A percentile compares a stretch with the other conserved stretches of the same genome.
These are phyloP conservation scores for Hyaloraphidium curvatum DNA, from an alignment of 192 early-diverging fungal species.

Conservation along the genomic window DNA sequence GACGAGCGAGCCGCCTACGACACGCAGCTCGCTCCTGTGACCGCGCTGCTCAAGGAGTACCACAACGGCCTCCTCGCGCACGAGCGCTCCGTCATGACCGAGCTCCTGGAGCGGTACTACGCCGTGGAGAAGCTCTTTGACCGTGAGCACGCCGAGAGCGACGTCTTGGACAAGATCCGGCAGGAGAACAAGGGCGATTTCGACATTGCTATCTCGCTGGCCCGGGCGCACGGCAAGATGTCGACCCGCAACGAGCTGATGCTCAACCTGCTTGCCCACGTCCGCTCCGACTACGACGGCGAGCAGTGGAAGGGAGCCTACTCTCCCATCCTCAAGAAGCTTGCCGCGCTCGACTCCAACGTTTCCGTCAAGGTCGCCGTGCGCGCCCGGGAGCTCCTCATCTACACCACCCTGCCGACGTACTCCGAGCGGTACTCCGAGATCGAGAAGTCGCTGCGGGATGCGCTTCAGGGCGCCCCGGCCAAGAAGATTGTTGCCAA, in stretches of 20 bases:
- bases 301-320: constrained; percentile 37
- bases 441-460: constrained; percentile 74
- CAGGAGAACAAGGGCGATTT: constrained; percentile 54
- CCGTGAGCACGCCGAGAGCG: not conserved
- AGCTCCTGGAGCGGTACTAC: constrained; percentile 68
- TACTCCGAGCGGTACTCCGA: constrained; percentile 68
- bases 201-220: constrained; percentile 41
- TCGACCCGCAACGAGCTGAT: constrained; percentile 45
- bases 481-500: constrained; percentile 14
- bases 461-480: no score
- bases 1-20: constrained; percentile 45
- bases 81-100: constrained; percentile 47
- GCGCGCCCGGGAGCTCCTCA: constrained; percentile 86
- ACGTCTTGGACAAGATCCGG: not conserved
- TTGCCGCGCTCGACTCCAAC: constrained; percentile 58
- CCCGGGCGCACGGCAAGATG: constrained; percentile 72
- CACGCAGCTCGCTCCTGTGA: constrained; percentile 45
- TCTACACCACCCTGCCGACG: constrained; percentile 80
- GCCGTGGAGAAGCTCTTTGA: constrained; percentile 78
- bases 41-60: constrained; percentile 45
- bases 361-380: constrained; percentile 72
- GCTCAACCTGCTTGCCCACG: constrained; percentile 55
- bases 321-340: constrained; percentile 50
- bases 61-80: constrained; percentile 50
- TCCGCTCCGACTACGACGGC: constrained; percentile 33